Evolutionary conservation across 1,139 yeast genomes (phyloP).

Genomic region (Sugiyamaella pinicola): DNA sequence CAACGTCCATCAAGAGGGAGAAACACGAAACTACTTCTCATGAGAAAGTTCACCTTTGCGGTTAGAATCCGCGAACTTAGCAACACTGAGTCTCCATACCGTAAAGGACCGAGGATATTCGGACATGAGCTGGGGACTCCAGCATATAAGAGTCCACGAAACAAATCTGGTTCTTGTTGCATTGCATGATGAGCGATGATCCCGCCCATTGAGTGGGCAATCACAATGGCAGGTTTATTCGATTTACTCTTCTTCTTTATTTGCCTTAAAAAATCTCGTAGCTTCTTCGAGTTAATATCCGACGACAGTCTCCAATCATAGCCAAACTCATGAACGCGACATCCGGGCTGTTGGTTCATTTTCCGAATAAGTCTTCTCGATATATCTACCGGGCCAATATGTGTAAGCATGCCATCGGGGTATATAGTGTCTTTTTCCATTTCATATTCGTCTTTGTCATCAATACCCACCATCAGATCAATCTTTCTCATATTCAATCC

Average conservation of each 20-base stretch:
- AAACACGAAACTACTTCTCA: conserved; percentile 81
- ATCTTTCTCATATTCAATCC: conserved; percentile 74
- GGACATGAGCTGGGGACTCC: conserved; percentile 87
- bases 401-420: conserved; percentile 78
- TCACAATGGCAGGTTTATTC: conserved; percentile 59
- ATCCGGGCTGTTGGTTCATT: conserved; percentile 58
- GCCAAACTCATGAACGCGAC: conserved; percentile 72
- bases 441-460: conserved; percentile 60
- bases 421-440: conserved; percentile 51
- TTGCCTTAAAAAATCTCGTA: conserved; percentile 51
- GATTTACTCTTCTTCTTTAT: conserved; percentile 46
- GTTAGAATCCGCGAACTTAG: conserved; percentile 74
- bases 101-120: conserved; percentile 80
- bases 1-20: conserved; percentile 74
- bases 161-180: conserved; percentile 64
- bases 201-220: conserved; percentile 96
- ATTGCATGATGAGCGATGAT: conserved; percentile 77
- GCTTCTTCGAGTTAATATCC: conserved; percentile 54
- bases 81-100: conserved; percentile 79
- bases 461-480: conserved; percentile 72
- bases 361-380: conserved; percentile 61
- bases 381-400: conserved; percentile 86
- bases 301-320: conserved; percentile 89
- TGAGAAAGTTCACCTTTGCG: conserved; percentile 79
- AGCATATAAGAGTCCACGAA: conserved; percentile 74